phyloP scores from a whole-genome alignment of 148 eudicot genomes.

The Polygonum maritimum region DNA sequence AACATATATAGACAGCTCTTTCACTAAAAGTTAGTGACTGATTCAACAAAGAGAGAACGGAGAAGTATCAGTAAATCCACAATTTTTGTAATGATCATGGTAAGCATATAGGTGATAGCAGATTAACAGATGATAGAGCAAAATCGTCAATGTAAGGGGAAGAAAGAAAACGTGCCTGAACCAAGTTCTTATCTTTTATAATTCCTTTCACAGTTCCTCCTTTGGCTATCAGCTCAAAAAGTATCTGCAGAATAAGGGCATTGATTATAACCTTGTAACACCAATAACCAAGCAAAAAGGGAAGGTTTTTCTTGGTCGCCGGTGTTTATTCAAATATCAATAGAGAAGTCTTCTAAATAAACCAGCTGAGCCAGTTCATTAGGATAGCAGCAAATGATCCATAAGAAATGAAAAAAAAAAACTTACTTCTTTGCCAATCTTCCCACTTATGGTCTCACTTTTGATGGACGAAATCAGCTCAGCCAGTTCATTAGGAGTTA shows the following conservation, averaged over 20 bases:
- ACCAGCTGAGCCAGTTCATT: neutral
- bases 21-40: neutral
- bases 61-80: neutral
- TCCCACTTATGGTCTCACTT: constrained; percentile 85
- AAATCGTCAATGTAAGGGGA: neutral
- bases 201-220: constrained; percentile 96
- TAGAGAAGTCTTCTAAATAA: neutral
- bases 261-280: neutral
- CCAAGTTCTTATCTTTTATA: constrained; percentile 80
- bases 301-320: too few species aligned
- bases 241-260: constrained; percentile 42
- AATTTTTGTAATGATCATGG: neutral
- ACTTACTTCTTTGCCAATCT: constrained; percentile 89
- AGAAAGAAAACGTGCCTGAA: constrained; percentile 55
- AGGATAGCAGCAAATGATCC: neutral
- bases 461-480: constrained; percentile 77
- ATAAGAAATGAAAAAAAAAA: neutral
- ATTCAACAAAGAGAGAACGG: neutral
- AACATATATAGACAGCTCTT: neutral
- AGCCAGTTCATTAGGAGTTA: constrained; percentile 68
- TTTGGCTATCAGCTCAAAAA: constrained; percentile 81
- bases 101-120: neutral
- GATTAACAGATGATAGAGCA: neutral
- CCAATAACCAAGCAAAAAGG: neutral
- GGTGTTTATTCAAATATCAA: neutral